Conservation (phyloP, 257 asterid species). For the Solanum piurae region DNA sequence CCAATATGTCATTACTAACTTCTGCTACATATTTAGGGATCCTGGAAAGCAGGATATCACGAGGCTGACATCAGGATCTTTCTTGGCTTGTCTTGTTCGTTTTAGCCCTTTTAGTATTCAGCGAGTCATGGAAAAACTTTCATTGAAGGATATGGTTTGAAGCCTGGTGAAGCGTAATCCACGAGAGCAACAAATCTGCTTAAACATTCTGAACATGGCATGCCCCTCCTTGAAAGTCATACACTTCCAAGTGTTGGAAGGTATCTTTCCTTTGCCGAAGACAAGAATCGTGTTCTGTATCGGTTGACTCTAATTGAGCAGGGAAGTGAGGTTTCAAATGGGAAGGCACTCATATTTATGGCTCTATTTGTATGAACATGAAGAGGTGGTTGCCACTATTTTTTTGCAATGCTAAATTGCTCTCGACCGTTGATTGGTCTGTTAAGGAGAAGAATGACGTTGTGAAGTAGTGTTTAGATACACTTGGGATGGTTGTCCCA, state of each 20-base stretch:
- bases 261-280: slow-evolving; percentile 65
- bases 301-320: slow-evolving; percentile 69
- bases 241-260: slow-evolving; percentile 6
- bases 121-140: slow-evolving; percentile 65
- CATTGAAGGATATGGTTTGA: slow-evolving; percentile 65
- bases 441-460: slow-evolving; percentile 77
- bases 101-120: slow-evolving; percentile 62
- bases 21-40: slow-evolving; percentile 80
- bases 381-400: slow-evolving; percentile 65
- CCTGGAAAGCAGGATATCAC: slow-evolving; percentile 84
- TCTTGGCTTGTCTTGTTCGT: slow-evolving; percentile 83
- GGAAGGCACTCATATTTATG: slow-evolving; percentile 5
- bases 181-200: slow-evolving; percentile 91
- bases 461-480: slow-evolving; percentile 53
- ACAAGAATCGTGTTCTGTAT: slow-evolving; percentile 59
- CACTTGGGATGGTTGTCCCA: slow-evolving; percentile 59
- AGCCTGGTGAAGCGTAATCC: slow-evolving; percentile 76
- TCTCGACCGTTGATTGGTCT: not conserved
- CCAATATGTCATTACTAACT: slow-evolving; percentile 48
- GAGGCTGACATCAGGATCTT: slow-evolving; percentile 91
- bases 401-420: slow-evolving; percentile 35
- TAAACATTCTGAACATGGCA: slow-evolving; percentile 2
- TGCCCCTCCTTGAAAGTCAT: slow-evolving; percentile 23
- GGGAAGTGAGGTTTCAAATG: slow-evolving; percentile 15
- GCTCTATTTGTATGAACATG: slow-evolving; percentile 80